Percentiles rank a stretch among this genome's conserved stretches.
phyloP scores from a whole-genome alignment of 1,139 yeast genomes.

The Nakaseomyces nivariensis region DNA sequence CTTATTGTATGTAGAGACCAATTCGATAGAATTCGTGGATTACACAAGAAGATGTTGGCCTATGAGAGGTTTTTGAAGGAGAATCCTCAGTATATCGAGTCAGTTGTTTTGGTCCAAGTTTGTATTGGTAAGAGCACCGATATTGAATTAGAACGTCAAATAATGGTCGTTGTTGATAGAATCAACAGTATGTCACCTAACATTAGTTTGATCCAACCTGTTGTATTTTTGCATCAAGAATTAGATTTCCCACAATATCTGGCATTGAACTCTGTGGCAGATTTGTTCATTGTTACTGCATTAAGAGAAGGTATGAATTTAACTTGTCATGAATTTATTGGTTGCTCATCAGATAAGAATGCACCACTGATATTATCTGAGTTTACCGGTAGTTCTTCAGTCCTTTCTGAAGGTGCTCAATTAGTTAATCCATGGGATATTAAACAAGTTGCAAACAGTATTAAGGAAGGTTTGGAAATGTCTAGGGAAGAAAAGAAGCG shows the following conservation, averaged over 20 bases:
- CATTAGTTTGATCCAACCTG: conserved; percentile 73
- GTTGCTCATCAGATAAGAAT: conserved; percentile 56
- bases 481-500: conserved; percentile 41
- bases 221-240: conserved; percentile 75
- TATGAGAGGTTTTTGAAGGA: conserved; percentile 62
- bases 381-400: conserved; percentile 82
- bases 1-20: conserved; percentile 81
- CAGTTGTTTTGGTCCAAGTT: conserved; percentile 69
- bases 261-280: conserved; percentile 77
- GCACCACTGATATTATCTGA: conserved; percentile 82
- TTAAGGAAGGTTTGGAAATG: conserved; percentile 55
- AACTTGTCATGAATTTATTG: conserved; percentile 85
- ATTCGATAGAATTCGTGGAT: conserved; percentile 73
- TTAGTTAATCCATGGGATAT: conserved; percentile 86
- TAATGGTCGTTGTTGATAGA: conserved; percentile 67
- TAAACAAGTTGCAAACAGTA: conserved; percentile 50
- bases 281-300: conserved; percentile 73
- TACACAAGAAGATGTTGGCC: conserved; percentile 75
- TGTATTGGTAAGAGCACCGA: conserved; percentile 47
- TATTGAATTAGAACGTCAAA: conserved; percentile 53
- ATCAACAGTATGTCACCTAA: conserved; percentile 67
- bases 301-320: conserved; percentile 92
- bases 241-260: conserved; percentile 79
- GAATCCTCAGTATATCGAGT: conserved; percentile 59
- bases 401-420: conserved; percentile 62